Evolutionary conservation across 148 eudicot species (phyloP).

Genomic region (Arctostaphylos glauca): DNA sequence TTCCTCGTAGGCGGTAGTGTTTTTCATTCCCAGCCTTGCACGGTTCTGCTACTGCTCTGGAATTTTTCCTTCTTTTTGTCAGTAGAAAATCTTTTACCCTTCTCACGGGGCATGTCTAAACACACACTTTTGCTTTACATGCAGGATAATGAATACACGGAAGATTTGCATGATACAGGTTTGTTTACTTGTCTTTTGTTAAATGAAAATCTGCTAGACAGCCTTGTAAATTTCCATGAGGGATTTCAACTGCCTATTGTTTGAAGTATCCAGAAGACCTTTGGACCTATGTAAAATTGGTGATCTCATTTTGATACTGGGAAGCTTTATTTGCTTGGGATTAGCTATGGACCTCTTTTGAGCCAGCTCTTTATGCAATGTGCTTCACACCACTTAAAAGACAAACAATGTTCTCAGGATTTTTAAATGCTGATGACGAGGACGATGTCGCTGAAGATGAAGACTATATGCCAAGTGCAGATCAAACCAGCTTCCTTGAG

Average conservation of each 20-base stretch:
- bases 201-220: background rate
- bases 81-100: background rate
- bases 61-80: background rate
- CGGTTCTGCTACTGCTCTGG: slow-evolving; percentile 6
- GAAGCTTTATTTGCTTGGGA: background rate
- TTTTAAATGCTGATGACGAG: slow-evolving; percentile 86
- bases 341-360: background rate
- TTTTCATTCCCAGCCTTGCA: background rate
- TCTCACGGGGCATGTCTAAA: slow-evolving; percentile 12
- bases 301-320: background rate
- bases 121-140: slow-evolving; percentile 4
- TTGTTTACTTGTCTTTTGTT: slow-evolving; percentile 10
- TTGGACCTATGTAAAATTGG: background rate
- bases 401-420: slow-evolving; percentile 44
- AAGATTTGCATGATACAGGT: slow-evolving; percentile 88
- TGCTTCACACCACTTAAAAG: background rate
- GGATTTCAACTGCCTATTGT: background rate
- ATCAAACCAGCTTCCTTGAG: slow-evolving; percentile 54
- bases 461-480: slow-evolving; percentile 51
- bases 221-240: too few species aligned
- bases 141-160: slow-evolving; percentile 49
- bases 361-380: background rate
- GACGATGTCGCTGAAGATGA: slow-evolving; percentile 65
- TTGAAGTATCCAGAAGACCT: background rate
- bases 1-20: background rate